Evolutionary conservation across 768 basidiomycete genomes (phyloP), one percentile per base, ranked within the genome.

Genomic region (Rhizopogon vesiculosus): DNA sequence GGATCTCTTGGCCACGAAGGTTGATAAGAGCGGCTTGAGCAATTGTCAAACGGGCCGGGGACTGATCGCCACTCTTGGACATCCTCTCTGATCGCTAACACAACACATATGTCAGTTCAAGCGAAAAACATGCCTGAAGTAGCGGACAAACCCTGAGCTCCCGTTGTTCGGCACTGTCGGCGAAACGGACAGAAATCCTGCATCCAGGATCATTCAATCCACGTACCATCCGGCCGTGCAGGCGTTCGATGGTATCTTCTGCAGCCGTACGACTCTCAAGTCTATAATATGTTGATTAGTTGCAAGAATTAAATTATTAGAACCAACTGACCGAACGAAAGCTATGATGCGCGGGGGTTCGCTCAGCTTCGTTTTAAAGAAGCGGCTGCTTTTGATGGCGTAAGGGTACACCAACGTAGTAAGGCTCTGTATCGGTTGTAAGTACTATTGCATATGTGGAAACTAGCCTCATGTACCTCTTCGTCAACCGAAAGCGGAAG

Each of bases 281-380:
- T 45, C 90, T 91, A 61, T 8, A 40, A 9, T 4, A 18, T 33
- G 18, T 25, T 1, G 13, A 25, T 51, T 18, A 56, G 50, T 28
- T 45, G 1, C 25, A 43, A 7, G 18, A 16, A 18, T 35, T 15
- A 10, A 2, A 46, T 5, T 8, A n/a, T 5, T 16, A 18, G 41
- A 31, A 38, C 12, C 6, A 31, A 67, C 79, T 19, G 59, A 88
- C 89, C 90, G 78, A 42, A 91, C 87, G 62, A 91, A 91, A 0
- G 88, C 89, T 54, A 91, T 91, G 58, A 90, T 87, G 56, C 88
- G 75, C 18, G 88, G 87, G 1, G 89, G 89, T 54, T 83, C 81
- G 57, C 86, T 89, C 22, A 91, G 68, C 59, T 86, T 79, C 9
- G 89, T 91, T 68, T 87, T 87, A 68, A 92, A 92, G 67, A 90